Evolutionary conservation across 148 eudicot species (phyloP).

Genomic region (Cornus kousa): DNA sequence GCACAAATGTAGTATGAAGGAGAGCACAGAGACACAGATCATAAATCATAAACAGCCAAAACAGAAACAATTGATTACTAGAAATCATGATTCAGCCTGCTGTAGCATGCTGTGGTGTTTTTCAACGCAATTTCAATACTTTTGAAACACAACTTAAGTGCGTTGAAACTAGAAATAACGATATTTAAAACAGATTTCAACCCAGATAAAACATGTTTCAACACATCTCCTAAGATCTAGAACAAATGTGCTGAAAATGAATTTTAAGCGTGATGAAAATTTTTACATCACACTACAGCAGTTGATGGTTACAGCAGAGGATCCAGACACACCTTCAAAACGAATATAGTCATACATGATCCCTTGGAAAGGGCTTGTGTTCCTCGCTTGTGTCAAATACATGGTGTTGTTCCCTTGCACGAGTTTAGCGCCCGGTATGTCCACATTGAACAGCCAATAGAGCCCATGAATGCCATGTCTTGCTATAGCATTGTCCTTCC

Average conservation of each 20-base stretch:
- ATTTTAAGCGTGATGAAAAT: no score
- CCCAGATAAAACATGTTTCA: background rate
- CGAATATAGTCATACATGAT: conserved; percentile 46
- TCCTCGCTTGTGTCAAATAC: conserved; percentile 35
- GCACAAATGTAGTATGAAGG: background rate
- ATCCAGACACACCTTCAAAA: conserved; percentile 23
- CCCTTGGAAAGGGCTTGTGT: conserved; percentile 27
- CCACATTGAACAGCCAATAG: conserved; percentile 32
- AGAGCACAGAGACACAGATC: conserved; percentile 1
- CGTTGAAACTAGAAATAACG: no score
- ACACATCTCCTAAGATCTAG: background rate
- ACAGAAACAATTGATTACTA: no score
- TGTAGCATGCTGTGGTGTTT: no score
- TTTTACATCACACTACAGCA: background rate
- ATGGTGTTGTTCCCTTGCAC: conserved; percentile 22
- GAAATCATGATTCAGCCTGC: no score
- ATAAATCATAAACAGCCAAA: background rate
- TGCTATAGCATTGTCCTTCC: conserved; percentile 44
- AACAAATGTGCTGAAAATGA: background rate
- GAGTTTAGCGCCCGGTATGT: conserved; percentile 10
- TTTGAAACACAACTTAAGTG: no score
- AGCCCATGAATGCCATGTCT: conserved; percentile 49
- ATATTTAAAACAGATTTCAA: no score
- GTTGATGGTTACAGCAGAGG: background rate
- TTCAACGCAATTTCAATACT: no score